Base-by-base conservation (phyloP, 768 basidiomycete species). In the Collybia nuda region DNA sequence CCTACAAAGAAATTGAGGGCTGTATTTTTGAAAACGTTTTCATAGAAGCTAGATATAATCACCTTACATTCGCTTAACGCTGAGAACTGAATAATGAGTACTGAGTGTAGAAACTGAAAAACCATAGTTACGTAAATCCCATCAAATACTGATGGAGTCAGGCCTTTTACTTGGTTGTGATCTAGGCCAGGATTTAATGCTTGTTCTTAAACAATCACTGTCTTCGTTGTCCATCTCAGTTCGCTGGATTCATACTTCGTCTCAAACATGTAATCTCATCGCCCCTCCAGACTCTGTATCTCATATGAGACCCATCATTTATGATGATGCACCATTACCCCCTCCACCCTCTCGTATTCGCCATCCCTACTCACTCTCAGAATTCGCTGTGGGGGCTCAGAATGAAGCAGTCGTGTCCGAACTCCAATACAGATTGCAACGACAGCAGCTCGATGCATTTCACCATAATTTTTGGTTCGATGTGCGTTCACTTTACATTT, bases 381-480 rank as follows among this genome's bases (percentile, higher is more conserved):
- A 93, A 64, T 93, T 93, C 67, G 68, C 69, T 23, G 62, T 66
- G 32, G 63, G 59, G 35, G 61, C 63, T 37, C 57, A 56, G 53
- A 63, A 43, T 44, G 59, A 67, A 40, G 63, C 63, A 35, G 72
- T 72, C 40, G 70, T 78, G 26, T 64, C 78, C 6, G 84, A 88
- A 48, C 75, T 90, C 42, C 88, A 86, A 59, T 86, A 79, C 73
- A 84, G 80, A 52, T 67, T 91, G 40, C 80, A 84, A 52, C 74
- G 85, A 47, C 84, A 90, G 65, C 82, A 84, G 50, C 66, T 91
- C 18, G 88, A 92, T 59, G 73, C 81, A 19, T 84, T 88, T 60
- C 85, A 91, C 53, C 86, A 93, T 48, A 68, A 75, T 15, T 93
- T 90, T 64, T 93, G 91, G 91, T 67, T 81, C 47, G 85, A 92